A percentile compares a stretch with the other conserved stretches of the same genome.
These are phyloP conservation scores for Populus deltoides DNA, from an alignment of 345 rosid genomes.

Conservation along the genomic window DNA sequence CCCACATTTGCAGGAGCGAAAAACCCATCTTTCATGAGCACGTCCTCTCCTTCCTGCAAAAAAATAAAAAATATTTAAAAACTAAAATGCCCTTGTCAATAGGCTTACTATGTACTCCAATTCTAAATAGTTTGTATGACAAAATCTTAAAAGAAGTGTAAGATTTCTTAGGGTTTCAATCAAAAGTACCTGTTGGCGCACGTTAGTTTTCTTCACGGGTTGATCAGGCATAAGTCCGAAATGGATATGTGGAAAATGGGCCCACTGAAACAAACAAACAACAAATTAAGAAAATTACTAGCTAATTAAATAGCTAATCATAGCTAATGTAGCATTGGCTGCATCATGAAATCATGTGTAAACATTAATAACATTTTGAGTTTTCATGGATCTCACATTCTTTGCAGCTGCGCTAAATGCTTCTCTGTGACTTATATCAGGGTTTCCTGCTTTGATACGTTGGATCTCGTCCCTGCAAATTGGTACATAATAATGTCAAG, in stretches of 20 bases:
- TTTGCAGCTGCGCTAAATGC: slow-evolving; percentile 99
- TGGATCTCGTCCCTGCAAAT: slow-evolving; percentile 93
- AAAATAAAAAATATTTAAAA: background rate
- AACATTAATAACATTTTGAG: background rate
- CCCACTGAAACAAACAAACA: slow-evolving; percentile 60
- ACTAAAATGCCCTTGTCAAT: background rate
- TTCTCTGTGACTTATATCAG: slow-evolving; percentile 99
- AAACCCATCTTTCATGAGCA: slow-evolving; percentile 73
- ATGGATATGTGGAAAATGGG: slow-evolving; percentile 97
- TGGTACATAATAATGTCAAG: slow-evolving; percentile 4
- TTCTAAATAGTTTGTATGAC: background rate
- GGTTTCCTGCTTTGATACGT: slow-evolving; percentile 97
- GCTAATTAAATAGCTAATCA: background rate
- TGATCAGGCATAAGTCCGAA: slow-evolving; percentile 98
- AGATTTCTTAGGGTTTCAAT: slow-evolving; percentile 14
- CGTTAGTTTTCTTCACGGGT: slow-evolving; percentile 78
- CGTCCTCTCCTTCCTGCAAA: slow-evolving; percentile 72
- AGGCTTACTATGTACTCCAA: background rate
- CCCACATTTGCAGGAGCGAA: slow-evolving; percentile 69
- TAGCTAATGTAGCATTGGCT: background rate
- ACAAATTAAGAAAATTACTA: background rate
- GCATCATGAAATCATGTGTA: background rate
- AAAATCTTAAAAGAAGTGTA: background rate
- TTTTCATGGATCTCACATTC: slow-evolving; percentile 60
- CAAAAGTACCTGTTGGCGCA: slow-evolving; percentile 65